phyloP scores from a whole-genome alignment of 1,284 basidiomycete species.

The Cutaneotrichosporon sp. region DNA sequence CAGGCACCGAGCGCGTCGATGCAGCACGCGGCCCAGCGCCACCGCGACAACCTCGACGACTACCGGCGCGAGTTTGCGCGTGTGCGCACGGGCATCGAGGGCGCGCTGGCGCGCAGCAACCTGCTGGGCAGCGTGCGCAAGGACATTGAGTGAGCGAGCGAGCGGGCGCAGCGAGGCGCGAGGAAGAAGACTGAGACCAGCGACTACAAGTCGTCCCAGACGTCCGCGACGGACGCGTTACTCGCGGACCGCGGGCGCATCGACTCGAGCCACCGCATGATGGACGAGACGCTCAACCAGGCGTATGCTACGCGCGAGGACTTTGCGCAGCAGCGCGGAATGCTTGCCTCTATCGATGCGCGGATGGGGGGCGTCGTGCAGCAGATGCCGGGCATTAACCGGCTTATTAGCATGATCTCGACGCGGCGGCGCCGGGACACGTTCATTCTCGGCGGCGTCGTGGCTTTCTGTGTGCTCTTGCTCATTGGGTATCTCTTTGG shows the following conservation, averaged over 20 bases:
- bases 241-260: slow-evolving; percentile 84
- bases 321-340: slow-evolving; percentile 78
- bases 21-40: slow-evolving; percentile 83
- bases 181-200: slow-evolving; percentile 35
- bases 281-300: slow-evolving; percentile 89
- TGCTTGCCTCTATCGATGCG: slow-evolving; percentile 73
- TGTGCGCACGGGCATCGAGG: slow-evolving; percentile 80
- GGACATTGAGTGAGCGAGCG: slow-evolving; percentile 78
- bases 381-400: slow-evolving; percentile 91
- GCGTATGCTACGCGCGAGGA: slow-evolving; percentile 97
- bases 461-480: slow-evolving; percentile 78
- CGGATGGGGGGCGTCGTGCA: slow-evolving; percentile 80
- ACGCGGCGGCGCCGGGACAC: slow-evolving; percentile 85
- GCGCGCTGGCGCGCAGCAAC: slow-evolving; percentile 81
- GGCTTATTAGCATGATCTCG: slow-evolving; percentile 87
- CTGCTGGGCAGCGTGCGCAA: slow-evolving; percentile 88
- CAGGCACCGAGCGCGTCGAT: slow-evolving; percentile 79
- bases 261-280: slow-evolving; percentile 91
- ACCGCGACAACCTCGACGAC: slow-evolving; percentile 86
- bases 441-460: slow-evolving; percentile 81
- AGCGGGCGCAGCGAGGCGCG: neutral
- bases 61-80: slow-evolving; percentile 78
- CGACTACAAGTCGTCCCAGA: slow-evolving; percentile 69
- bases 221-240: slow-evolving; percentile 80
- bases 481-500: slow-evolving; percentile 75